Conservation (phyloP, 2,329 filamentous ascomycete genomes). For the Phoma sp. region DNA sequence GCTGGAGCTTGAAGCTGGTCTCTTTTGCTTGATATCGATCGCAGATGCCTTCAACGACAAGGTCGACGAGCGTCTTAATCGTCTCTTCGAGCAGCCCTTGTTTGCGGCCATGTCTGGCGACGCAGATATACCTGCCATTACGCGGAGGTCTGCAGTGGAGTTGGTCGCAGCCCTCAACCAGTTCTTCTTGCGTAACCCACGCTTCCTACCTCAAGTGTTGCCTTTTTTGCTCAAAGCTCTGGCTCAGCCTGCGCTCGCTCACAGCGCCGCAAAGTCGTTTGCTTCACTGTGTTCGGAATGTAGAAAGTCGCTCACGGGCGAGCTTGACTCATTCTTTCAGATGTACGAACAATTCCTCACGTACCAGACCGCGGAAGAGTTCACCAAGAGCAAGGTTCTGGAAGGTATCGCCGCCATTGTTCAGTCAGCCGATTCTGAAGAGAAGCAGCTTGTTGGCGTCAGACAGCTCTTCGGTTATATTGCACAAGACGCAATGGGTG, state of each 20-base stretch:
- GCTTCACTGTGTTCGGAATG: slow-evolving; percentile 77
- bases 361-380: slow-evolving; percentile 66
- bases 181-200: slow-evolving; percentile 75
- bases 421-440: slow-evolving; percentile 70
- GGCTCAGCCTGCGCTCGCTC: slow-evolving; percentile 65
- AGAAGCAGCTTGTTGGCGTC: slow-evolving; percentile 61
- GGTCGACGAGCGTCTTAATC: slow-evolving; percentile 63
- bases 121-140: slow-evolving; percentile 63
- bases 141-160: slow-evolving; percentile 71
- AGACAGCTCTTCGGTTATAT: slow-evolving; percentile 67
- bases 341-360: slow-evolving; percentile 73
- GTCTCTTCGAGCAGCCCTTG: slow-evolving; percentile 68
- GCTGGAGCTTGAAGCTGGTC: slow-evolving; percentile 58
- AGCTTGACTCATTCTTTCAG: slow-evolving; percentile 71
- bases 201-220: slow-evolving; percentile 71
- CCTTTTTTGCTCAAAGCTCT: slow-evolving; percentile 77
- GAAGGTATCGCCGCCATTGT: slow-evolving; percentile 77
- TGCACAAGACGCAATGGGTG: slow-evolving; percentile 63
- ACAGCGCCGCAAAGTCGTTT: slow-evolving; percentile 77
- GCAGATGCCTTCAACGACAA: slow-evolving; percentile 70
- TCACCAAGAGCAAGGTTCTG: slow-evolving; percentile 75
- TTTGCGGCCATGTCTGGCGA: slow-evolving; percentile 58
- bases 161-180: slow-evolving; percentile 75
- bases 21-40: slow-evolving; percentile 70
- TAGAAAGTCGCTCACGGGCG: slow-evolving; percentile 69